Conservation (phyloP, 306 rosid species). For the Gynostemma pentaphyllum region DNA sequence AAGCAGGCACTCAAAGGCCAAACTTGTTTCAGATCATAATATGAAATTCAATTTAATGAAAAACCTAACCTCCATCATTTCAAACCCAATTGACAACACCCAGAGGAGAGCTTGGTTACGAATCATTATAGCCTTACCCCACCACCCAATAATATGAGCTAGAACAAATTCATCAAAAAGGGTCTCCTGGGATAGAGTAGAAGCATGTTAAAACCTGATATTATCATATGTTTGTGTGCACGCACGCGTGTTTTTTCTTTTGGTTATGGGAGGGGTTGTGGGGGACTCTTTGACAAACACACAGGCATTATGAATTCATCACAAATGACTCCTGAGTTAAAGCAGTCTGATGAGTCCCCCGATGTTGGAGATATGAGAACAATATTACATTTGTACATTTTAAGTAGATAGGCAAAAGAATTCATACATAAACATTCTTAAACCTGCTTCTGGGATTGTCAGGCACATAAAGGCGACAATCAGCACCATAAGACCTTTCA, state of each 20-base stretch:
- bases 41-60: slow-evolving; percentile 10
- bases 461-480: slow-evolving; percentile 85
- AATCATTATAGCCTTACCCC: slow-evolving; percentile 98
- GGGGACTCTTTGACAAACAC: too few relatives aligned
- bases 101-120: slow-evolving; percentile 98
- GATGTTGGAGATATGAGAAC: not conserved
- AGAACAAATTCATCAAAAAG: slow-evolving; percentile 94
- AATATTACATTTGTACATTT: not conserved
- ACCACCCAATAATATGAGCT: slow-evolving; percentile 98
- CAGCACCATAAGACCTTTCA: slow-evolving; percentile 93
- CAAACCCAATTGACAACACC: slow-evolving; percentile 90
- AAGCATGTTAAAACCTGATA: not conserved
- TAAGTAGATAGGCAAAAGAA: slow-evolving; percentile 35
- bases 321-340: too few relatives aligned
- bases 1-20: not conserved
- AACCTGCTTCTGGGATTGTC: slow-evolving; percentile 90
- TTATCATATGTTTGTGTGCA: not conserved
- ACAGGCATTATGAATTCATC: too few relatives aligned
- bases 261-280: too few relatives aligned
- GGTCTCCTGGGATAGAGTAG: slow-evolving; percentile 44
- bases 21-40: not conserved
- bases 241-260: too few relatives aligned
- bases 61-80: slow-evolving; percentile 74
- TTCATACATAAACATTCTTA: slow-evolving; percentile 99
- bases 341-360: slow-evolving; percentile 3